Conservation (phyloP, 495 filamentous ascomycete genomes). For the Oidiodendron maius region DNA sequence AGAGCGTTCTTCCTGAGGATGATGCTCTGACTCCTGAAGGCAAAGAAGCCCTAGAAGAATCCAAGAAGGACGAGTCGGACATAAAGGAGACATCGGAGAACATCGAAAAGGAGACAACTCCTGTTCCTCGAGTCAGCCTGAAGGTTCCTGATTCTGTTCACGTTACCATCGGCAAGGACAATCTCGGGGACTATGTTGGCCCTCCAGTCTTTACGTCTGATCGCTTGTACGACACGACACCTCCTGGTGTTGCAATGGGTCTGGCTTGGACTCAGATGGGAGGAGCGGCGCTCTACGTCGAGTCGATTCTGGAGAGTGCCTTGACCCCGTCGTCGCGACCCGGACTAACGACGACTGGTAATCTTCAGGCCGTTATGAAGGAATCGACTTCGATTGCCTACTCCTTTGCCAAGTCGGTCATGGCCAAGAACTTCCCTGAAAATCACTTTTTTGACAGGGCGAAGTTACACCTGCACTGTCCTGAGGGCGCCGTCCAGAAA, state of each 20-base stretch:
- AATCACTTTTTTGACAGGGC: constrained; percentile 98
- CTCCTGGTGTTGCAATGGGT: constrained; percentile 97
- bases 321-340: constrained; percentile 66
- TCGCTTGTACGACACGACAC: constrained; percentile 88
- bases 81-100: constrained; percentile 50
- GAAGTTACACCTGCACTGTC: constrained; percentile 91
- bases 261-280: constrained; percentile 98
- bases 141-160: constrained; percentile 84
- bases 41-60: constrained; percentile 71
- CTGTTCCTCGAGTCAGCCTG: constrained; percentile 71
- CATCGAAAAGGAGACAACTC: constrained; percentile 64
- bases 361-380: constrained; percentile 96
- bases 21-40: constrained; percentile 84
- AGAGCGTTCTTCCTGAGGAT: constrained; percentile 74
- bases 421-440: constrained; percentile 76
- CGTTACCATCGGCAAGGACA: constrained; percentile 81
- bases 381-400: constrained; percentile 93
- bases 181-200: constrained; percentile 95
- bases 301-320: constrained; percentile 86
- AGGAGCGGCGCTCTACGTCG: constrained; percentile 92
- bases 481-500: constrained; percentile 94
- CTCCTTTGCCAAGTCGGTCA: constrained; percentile 85
- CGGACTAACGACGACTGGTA: constrained; percentile 84
- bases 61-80: constrained; percentile 54
- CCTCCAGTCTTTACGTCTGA: constrained; percentile 94